These are phyloP conservation scores for Pharnaceum exiguum DNA, from an alignment of 148 eudicot species.

Conservation along the genomic window DNA sequence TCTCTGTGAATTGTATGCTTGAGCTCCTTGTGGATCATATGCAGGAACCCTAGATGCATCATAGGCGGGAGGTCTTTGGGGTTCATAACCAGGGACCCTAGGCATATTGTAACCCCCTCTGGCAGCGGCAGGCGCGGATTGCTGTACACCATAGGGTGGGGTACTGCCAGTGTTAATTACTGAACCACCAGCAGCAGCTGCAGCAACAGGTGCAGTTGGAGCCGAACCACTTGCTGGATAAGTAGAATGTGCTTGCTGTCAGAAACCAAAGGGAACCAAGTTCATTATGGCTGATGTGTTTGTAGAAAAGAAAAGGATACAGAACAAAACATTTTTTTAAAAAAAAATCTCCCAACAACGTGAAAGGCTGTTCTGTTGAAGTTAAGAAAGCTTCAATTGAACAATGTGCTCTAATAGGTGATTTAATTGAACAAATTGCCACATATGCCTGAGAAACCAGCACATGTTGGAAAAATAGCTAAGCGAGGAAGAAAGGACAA, in stretches of 20 bases:
- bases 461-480: too few species aligned
- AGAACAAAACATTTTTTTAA: too few species aligned
- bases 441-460: too few species aligned
- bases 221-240: slow-evolving; percentile 31
- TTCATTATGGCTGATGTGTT: background rate
- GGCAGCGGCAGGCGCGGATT: slow-evolving; percentile 34
- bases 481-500: too few species aligned
- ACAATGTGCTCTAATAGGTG: too few species aligned
- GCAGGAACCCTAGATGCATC: background rate
- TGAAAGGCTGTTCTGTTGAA: too few species aligned
- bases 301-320: background rate
- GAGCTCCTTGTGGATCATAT: slow-evolving; percentile 43
- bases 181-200: slow-evolving; percentile 26
- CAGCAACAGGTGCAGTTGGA: slow-evolving; percentile 27
- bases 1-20: slow-evolving; percentile 33
- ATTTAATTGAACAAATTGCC: too few species aligned
- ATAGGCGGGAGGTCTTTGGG: slow-evolving; percentile 28
- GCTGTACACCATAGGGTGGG: slow-evolving; percentile 37
- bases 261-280: background rate
- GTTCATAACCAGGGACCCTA: slow-evolving; percentile 31
- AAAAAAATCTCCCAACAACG: too few species aligned
- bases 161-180: slow-evolving; percentile 30
- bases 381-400: too few species aligned
- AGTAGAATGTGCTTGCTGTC: slow-evolving; percentile 40
- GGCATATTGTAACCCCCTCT: slow-evolving; percentile 42